Base-by-base conservation (phyloP, 1,139 yeast species). In the Hyphopichia pseudoburtonii region DNA sequence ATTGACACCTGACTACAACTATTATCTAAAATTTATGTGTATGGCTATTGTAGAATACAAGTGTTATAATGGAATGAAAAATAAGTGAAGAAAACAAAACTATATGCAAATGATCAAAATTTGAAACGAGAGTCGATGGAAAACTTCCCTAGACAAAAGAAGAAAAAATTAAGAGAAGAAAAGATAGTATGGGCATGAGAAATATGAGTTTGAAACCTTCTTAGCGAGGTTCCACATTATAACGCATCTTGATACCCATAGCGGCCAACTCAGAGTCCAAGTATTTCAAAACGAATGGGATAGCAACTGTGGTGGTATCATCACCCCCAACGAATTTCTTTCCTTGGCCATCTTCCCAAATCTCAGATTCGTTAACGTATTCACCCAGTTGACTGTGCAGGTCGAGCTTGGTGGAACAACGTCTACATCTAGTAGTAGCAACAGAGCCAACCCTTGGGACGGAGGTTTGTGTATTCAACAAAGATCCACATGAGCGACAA, bases 331-430 rank as follows among this genome's bases (percentile, higher is more conserved):
- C 82, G 60, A 84, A 92, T 59, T 83, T 81, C 59, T 79, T 84
- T 35, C 98, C 97, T 53, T 83, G 89, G 14, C 97, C 97, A 61
- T 92, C 98, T 69, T 90, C 97, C 99, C 99, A 92, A 34, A 86
- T 78, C 39, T 83, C 87, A n/a, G 86, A 70, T 47, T 85, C 90
- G 48, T 80, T 80, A 39, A 80, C 78, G 47, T 70, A 76, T 25
- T 73, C 67, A 22, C 60, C 57, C 43, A 55, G 52, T 45, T 64
- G 61, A 28, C 56, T 57, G 47, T 64, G 64, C 17, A 64, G 56
- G 28, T 73, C 74, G 50, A 85, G 72, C 51, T 77, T 80, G 39
- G 71, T 67, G 7, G 98, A 87, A 70, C 99, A 92, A 55, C 92
- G 80, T 61, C 98, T 86, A 66, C 99, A 92, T 60, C 95, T 80